Conservation (phyloP, 169 alveolate genomes). For the Cryptosporidium andersoni region DNA sequence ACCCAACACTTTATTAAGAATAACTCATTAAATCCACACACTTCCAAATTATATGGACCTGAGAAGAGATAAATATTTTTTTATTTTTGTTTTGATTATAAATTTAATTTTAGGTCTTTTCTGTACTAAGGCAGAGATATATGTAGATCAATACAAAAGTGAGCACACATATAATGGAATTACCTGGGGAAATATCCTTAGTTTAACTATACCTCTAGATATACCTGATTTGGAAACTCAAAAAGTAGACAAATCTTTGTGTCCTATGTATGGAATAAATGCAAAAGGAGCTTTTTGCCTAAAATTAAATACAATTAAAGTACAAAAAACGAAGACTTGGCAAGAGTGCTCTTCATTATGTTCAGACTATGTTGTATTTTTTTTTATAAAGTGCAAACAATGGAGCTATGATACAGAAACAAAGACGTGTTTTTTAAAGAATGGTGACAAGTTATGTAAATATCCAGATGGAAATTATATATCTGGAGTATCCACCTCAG, state of each 20-base stretch:
- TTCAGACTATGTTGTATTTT: constrained; percentile 43
- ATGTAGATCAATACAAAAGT: too few species aligned
- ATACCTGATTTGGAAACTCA: constrained; percentile 56
- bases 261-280: constrained; percentile 57
- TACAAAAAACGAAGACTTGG: constrained; percentile 42
- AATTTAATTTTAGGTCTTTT: too few species aligned
- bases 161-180: too few species aligned
- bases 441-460: constrained; percentile 34
- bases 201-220: not conserved
- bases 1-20: too few species aligned
- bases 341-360: constrained; percentile 59
- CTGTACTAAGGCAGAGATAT: too few species aligned
- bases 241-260: constrained; percentile 17
- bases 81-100: too few species aligned
- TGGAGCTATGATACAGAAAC: constrained; percentile 65
- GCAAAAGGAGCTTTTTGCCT: constrained; percentile 43
- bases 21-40: too few species aligned
- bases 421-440: constrained; percentile 41
- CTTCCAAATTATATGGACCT: too few species aligned
- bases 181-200: too few species aligned
- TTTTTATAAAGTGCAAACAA: constrained; percentile 45
- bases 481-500: constrained; percentile 28
- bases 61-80: too few species aligned
- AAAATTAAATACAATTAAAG: constrained; percentile 43
- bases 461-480: constrained; percentile 64